These are phyloP conservation scores for Aspergillus japonicus DNA, from an alignment of 2,329 filamentous ascomycete genomes.

Conservation along the genomic window DNA sequence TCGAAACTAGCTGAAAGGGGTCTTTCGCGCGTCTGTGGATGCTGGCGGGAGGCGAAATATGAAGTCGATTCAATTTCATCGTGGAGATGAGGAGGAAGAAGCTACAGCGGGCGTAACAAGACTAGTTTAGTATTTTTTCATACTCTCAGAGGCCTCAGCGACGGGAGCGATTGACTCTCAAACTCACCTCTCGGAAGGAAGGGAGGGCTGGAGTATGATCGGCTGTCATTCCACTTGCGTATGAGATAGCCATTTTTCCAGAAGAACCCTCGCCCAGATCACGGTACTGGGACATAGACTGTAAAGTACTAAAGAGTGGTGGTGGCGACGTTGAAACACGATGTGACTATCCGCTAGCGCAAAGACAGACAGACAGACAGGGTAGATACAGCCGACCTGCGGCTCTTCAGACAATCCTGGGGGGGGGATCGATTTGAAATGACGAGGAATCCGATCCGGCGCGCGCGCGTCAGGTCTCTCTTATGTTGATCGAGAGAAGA, in stretches of 20 bases:
- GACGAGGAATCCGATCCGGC: background rate
- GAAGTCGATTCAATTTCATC: constrained; percentile 43
- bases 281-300: constrained; percentile 39
- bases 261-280: constrained; percentile 32
- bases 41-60: constrained; percentile 31
- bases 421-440: background rate
- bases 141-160: background rate
- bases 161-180: background rate
- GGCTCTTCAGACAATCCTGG: constrained; percentile 11
- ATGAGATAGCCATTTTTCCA: constrained; percentile 40
- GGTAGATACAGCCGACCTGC: constrained; percentile 20
- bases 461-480: background rate
- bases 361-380: constrained; percentile 1
- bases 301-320: constrained; percentile 4
- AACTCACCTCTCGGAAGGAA: constrained; percentile 40
- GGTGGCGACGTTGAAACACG: constrained; percentile 1
- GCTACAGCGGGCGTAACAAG: constrained; percentile 18
- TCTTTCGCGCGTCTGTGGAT: constrained; percentile 33
- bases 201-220: constrained; percentile 37
- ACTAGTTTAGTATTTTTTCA: constrained; percentile 11
- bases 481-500: background rate
- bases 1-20: constrained; percentile 30
- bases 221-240: constrained; percentile 33
- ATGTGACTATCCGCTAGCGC: constrained; percentile 4
- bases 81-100: constrained; percentile 42